A percentile compares a stretch with the other conserved stretches of the same genome.
Evolutionary conservation across 2,329 filamentous ascomycete genomes (phyloP).

Genomic region (Cryoendolithus antarcticus): DNA sequence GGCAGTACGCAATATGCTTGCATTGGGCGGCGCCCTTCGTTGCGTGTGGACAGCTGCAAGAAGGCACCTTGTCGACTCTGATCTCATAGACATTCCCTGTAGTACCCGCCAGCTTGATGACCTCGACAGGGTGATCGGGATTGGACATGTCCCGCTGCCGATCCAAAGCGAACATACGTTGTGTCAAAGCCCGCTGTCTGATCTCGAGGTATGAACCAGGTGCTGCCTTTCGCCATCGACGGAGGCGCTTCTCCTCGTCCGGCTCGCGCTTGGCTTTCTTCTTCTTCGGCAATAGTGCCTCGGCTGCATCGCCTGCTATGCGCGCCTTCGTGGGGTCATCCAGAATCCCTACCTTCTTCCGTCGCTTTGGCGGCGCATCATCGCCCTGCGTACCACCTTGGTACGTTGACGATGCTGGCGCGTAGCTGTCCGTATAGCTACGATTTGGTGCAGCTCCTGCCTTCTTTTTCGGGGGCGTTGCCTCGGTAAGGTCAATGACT

Average conservation of each 20-base stretch:
- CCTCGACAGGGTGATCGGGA: slow-evolving; percentile 36
- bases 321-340: too few species aligned
- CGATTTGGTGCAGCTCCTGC: too few species aligned
- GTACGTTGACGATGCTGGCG: too few species aligned
- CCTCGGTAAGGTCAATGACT: too few species aligned
- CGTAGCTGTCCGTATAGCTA: too few species aligned
- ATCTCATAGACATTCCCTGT: slow-evolving; percentile 53
- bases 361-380: too few species aligned
- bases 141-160: slow-evolving; percentile 10
- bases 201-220: slow-evolving; percentile 14
- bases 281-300: slow-evolving; percentile 1
- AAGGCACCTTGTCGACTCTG: slow-evolving; percentile 38
- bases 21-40: slow-evolving; percentile 44
- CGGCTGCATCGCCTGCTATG: too few species aligned
- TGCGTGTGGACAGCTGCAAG: slow-evolving; percentile 20
- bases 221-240: slow-evolving; percentile 12
- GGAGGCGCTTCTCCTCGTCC: slow-evolving; percentile 15
- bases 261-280: slow-evolving; percentile 8
- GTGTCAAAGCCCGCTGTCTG: slow-evolving; percentile 18
- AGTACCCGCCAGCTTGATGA: slow-evolving; percentile 45
- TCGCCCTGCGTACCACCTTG: too few species aligned
- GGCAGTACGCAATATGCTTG: slow-evolving; percentile 53
- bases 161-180: slow-evolving; percentile 21
- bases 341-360: too few species aligned
- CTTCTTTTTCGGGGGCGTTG: too few species aligned